These are phyloP conservation scores for Candida pseudofarinosa DNA, from an alignment of 805 yeast species.

Conservation along the genomic window DNA sequence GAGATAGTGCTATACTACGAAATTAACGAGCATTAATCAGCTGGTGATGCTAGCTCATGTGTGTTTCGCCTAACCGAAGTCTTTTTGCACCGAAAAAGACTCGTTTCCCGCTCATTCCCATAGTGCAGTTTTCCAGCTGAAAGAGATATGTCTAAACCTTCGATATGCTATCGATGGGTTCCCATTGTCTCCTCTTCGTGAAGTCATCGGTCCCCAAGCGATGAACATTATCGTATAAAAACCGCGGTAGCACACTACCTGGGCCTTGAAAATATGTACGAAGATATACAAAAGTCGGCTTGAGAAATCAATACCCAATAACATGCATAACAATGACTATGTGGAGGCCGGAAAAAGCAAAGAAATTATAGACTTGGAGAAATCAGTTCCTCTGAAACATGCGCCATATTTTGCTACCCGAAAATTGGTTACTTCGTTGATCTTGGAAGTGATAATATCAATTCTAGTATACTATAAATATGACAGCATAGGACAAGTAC, in stretches of 20 bases:
- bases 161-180: no score
- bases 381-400: conserved; percentile 10
- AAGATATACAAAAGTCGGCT: not conserved
- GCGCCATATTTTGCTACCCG: conserved; percentile 9
- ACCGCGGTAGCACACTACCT: not conserved
- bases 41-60: no score
- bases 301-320: not conserved
- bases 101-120: no score
- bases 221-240: not conserved
- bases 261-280: not conserved
- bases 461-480: conserved; percentile 28
- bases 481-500: conserved; percentile 15
- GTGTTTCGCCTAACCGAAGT: no score
- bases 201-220: not conserved
- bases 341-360: conserved; percentile 1
- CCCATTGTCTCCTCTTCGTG: not conserved
- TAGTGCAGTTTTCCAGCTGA: no score
- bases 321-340: not conserved
- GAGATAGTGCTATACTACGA: no score
- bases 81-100: no score
- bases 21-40: no score
- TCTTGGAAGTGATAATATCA: conserved; percentile 23
- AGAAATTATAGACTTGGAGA: conserved; percentile 11
- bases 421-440: conserved; percentile 18
- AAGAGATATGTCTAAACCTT: no score